phyloP scores from a whole-genome alignment of 148 eudicot genomes.

The Diospyros lotus region DNA sequence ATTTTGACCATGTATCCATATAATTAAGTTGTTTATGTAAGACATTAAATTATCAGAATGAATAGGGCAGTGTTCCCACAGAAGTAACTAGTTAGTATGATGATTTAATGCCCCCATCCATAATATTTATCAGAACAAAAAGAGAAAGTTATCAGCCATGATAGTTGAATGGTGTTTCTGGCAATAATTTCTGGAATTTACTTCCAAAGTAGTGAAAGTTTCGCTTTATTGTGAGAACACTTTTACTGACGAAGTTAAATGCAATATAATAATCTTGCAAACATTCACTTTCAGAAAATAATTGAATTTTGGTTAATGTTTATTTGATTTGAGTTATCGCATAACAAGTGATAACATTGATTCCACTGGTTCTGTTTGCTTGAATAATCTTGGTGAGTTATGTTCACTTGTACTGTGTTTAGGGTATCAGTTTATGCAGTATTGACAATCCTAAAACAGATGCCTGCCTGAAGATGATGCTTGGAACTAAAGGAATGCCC shows the following conservation, averaged over 20 bases:
- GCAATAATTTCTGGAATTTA: background rate
- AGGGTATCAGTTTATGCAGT: background rate
- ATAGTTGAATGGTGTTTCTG: background rate
- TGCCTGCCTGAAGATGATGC: background rate
- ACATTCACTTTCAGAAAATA: background rate
- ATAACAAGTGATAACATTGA: background rate
- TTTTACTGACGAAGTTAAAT: background rate
- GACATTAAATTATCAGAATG: background rate
- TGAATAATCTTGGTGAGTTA: background rate
- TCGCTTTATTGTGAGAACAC: background rate
- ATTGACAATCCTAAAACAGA: background rate
- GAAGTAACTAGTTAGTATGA: background rate
- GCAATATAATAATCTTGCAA: background rate
- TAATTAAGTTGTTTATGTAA: background rate
- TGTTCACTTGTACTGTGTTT: background rate
- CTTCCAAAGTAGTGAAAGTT: background rate
- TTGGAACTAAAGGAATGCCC: background rate
- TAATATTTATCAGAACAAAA: no score
- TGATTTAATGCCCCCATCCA: background rate
- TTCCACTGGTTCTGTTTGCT: background rate
- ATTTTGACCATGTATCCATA: background rate
- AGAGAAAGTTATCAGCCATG: background rate
- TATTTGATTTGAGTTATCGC: background rate
- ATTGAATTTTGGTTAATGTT: background rate
- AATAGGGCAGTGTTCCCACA: background rate